A percentile compares a stretch with the other conserved stretches of the same genome.
These are phyloP conservation scores for Aphanomyces invadans DNA, from an alignment of 352 stramenopile species.

Conservation along the genomic window DNA sequence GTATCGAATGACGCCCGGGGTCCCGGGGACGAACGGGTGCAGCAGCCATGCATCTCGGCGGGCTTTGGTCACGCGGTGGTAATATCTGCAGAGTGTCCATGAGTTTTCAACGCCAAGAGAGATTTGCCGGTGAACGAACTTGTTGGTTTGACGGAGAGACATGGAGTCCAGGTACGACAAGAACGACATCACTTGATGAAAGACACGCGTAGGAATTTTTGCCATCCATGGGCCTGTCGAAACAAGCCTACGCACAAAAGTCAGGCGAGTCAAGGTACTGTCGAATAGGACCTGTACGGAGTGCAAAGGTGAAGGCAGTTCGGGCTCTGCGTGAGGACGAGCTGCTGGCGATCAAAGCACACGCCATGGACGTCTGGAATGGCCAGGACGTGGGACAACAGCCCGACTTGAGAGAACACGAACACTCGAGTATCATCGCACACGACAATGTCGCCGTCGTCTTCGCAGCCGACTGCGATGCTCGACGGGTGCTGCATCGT, in stretches of 20 bases:
- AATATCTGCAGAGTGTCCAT: slow-evolving; percentile 33
- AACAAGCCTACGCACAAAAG: background rate
- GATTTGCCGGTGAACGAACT: no score
- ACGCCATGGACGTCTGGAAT: background rate
- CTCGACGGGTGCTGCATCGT: slow-evolving; percentile 21
- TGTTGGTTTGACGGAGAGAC: slow-evolving; percentile 30
- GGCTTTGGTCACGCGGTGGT: slow-evolving; percentile 33
- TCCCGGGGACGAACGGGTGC: slow-evolving; percentile 34
- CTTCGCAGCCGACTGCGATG: background rate
- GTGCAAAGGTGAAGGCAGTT: background rate
- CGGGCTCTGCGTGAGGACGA: slow-evolving; percentile 7
- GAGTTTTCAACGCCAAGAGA: no score
- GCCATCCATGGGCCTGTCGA: background rate
- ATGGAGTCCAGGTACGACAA: slow-evolving; percentile 47
- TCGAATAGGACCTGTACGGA: background rate
- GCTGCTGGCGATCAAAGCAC: background rate
- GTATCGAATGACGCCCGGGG: slow-evolving; percentile 31
- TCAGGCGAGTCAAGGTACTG: background rate
- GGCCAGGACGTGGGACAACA: background rate
- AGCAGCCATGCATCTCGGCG: slow-evolving; percentile 50
- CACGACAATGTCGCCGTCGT: slow-evolving; percentile 19
- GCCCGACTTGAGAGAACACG: slow-evolving; percentile 12
- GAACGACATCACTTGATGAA: slow-evolving; percentile 31
- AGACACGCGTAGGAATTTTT: background rate
- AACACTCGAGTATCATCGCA: background rate